Percentiles rank a stretch among this genome's conserved stretches.
These are phyloP conservation scores for Talaromyces sp. DNA, from an alignment of 2,329 filamentous ascomycete species.

Conservation along the genomic window DNA sequence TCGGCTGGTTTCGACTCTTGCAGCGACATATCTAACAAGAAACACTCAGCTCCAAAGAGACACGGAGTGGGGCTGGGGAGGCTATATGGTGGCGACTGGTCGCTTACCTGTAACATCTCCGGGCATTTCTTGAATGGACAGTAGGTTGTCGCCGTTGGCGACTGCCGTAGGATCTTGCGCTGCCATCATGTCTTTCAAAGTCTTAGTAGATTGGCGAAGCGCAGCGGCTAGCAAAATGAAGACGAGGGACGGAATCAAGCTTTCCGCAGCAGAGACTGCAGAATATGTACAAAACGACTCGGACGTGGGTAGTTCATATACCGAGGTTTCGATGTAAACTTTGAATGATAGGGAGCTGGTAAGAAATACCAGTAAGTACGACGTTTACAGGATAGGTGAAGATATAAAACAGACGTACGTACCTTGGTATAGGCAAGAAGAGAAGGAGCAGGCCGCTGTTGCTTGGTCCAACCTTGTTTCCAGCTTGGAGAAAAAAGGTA, in stretches of 20 bases:
- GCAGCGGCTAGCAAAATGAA: neutral
- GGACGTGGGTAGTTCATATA: neutral
- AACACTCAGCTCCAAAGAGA: constrained; percentile 9
- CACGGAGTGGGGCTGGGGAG: constrained; percentile 11
- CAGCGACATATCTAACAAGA: constrained; percentile 17
- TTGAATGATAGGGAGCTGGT: neutral
- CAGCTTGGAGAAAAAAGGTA: neutral
- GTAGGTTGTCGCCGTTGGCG: constrained; percentile 34
- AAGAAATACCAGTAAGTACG: neutral
- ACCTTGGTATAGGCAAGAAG: neutral
- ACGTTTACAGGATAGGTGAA: neutral
- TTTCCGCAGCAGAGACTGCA: neutral
- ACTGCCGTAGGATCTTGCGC: constrained; percentile 30
- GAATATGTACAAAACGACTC: neutral
- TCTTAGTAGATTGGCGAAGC: neutral
- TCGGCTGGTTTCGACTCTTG: constrained; percentile 29
- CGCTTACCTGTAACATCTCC: constrained; percentile 35
- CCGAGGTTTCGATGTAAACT: neutral
- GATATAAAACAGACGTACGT: neutral
- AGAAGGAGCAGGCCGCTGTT: neutral
- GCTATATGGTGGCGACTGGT: constrained; percentile 6
- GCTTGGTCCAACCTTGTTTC: neutral
- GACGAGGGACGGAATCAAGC: neutral
- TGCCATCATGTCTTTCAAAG: constrained; percentile 37
- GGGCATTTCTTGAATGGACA: constrained; percentile 39